A percentile compares a stretch with the other conserved stretches of the same genome.
Evolutionary conservation across 148 eudicot genomes (phyloP).

Genomic region (Amaranthus palmeri): DNA sequence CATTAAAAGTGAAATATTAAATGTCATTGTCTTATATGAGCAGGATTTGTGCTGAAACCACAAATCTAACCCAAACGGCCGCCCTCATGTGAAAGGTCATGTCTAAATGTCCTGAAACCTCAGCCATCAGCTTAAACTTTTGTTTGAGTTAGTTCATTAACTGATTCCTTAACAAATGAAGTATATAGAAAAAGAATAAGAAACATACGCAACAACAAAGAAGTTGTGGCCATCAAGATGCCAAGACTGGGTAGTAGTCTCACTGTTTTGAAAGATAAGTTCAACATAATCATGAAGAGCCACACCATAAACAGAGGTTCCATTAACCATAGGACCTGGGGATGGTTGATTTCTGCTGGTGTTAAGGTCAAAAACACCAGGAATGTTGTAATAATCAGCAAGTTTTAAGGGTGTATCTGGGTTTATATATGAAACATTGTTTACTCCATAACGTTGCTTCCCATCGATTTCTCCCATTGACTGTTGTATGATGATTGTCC

Average conservation of each 20-base stretch:
- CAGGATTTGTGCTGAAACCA: too few relatives aligned
- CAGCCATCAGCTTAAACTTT: too few relatives aligned
- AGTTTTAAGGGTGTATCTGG: conserved; percentile 79
- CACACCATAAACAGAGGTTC: conserved; percentile 46
- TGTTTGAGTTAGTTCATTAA: too few relatives aligned
- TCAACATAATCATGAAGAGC: conserved; percentile 62
- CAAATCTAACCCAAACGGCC: too few relatives aligned
- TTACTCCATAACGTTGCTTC: conserved; percentile 50
- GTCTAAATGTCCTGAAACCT: too few relatives aligned
- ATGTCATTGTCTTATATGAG: too few relatives aligned
- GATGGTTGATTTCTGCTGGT: conserved; percentile 41
- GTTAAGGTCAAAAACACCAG: conserved; percentile 57
- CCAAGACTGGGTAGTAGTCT: conserved; percentile 57
- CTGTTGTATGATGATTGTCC: conserved; percentile 50
- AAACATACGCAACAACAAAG: conserved; percentile 65
- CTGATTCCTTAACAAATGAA: too few relatives aligned
- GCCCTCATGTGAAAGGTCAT: too few relatives aligned
- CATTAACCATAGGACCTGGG: conserved; percentile 34
- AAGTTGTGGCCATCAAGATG: conserved; percentile 77
- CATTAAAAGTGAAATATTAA: too few relatives aligned
- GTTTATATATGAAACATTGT: conserved; percentile 51
- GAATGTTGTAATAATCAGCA: conserved; percentile 63
- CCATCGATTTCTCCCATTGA: conserved; percentile 30
- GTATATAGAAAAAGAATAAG: too few relatives aligned
- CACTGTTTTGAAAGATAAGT: conserved; percentile 78